Evolutionary conservation across 1,139 yeast genomes (phyloP), one percentile per base, ranked within the genome.

Genomic region (Scheffersomyces illinoinensis): DNA sequence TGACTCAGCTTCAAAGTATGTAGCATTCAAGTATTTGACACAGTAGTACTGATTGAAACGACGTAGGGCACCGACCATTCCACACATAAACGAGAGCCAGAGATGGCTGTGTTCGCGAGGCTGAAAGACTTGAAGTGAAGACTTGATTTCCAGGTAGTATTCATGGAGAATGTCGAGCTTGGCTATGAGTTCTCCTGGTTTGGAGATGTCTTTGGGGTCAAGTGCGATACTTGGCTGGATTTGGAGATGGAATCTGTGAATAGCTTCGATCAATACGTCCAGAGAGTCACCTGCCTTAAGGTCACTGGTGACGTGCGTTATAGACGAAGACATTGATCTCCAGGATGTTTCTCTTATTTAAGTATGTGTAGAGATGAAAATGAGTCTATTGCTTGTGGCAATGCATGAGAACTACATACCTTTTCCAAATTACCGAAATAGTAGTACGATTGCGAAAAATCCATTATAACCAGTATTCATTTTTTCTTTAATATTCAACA

Each of bases 81-180:
- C 53, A 39, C 39, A 49, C 47, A 26, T 47, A 54, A 18, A 43
- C 18, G 20, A 54, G 7, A 71, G 43, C 76, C 76, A 73, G 19
- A 70, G 58, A 21, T 59, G 53, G n/a, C 64, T 65, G 56, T 72
- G 71, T 5, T 55, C 52, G 5, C 54, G 55, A 5, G 66, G 51
- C 0, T 61, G 61, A 52, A 61, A 55, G 47, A 65, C 64, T n/a
- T 55, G 57, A 4, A 72, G 63, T 2, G 58, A 49, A 14, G 66
- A 60, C 17, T 57, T 57, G 4, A 62, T 57, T 39, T 68, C 74
- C 52, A 62, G 61, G 56, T 64, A 67, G 55, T 59, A 63, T 26
- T 72, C 75, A 53, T 69, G 69, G 20, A 71, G 62, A 21, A 58
- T 60, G 47, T 70, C 69, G 52, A 69, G 55, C 53, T 61, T 61